phyloP scores from a whole-genome alignment of 495 filamentous ascomycete species.

The Aspergillus hancockii region DNA sequence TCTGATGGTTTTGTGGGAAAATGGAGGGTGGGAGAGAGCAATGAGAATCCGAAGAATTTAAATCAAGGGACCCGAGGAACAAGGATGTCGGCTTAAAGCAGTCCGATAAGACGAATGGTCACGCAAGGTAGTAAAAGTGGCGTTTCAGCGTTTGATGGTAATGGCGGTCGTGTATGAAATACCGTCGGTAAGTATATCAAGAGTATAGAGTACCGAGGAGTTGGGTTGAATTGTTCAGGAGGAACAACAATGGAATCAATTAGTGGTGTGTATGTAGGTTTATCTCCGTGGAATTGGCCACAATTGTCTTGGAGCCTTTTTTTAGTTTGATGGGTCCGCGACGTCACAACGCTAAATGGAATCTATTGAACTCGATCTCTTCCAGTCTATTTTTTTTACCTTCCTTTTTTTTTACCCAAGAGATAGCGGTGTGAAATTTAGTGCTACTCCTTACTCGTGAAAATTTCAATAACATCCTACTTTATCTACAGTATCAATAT shows the following conservation, averaged over 20 bases:
- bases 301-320: background rate
- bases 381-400: background rate
- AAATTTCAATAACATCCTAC: background rate
- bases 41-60: conserved; percentile 2
- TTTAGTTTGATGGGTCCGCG: conserved; percentile 1
- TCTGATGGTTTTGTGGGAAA: conserved; percentile 13
- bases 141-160: background rate
- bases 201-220: background rate
- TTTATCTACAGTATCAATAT: background rate
- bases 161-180: background rate
- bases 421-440: background rate
- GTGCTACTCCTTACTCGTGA: background rate
- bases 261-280: background rate
- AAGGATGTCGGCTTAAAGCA: background rate
- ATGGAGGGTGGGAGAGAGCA: background rate
- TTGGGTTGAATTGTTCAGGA: background rate
- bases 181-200: background rate
- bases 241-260: background rate
- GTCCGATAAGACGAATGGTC: conserved; percentile 4
- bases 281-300: background rate
- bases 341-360: background rate
- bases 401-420: background rate
- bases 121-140: conserved; percentile 6
- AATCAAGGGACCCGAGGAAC: background rate
- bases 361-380: background rate